Evolutionary conservation across 129 eudicot species (phyloP).

Genomic region (Pulicaria dysenterica): DNA sequence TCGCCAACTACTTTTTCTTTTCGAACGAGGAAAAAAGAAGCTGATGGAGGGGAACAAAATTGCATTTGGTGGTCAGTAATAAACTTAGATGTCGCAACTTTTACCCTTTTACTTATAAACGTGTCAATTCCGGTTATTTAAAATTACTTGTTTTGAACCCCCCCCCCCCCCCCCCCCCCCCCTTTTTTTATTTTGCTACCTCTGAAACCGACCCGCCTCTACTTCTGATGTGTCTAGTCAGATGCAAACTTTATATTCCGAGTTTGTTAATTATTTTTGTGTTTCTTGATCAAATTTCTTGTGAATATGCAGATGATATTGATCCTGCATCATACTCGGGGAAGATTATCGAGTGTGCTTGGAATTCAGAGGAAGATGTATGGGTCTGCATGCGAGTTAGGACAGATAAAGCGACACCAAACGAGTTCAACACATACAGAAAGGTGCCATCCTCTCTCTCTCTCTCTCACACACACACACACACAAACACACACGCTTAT

Average conservation of each 20-base stretch:
- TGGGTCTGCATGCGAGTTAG: conserved; percentile 87
- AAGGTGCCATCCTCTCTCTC: conserved; percentile 49
- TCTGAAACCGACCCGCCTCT: conserved; percentile 8
- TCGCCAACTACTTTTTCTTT: conserved; percentile 69
- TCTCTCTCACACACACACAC: neutral
- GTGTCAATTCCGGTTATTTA: neutral
- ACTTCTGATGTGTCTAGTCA: neutral
- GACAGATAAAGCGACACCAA: conserved; percentile 84
- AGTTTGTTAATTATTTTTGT: neutral
- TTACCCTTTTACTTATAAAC: neutral
- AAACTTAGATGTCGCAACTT: neutral
- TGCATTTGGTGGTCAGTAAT: conserved; percentile 66
- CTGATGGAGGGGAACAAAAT: conserved; percentile 86
- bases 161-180: too few relatives aligned
- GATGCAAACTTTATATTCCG: neutral
- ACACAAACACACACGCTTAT: neutral
- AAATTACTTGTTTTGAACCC: too few relatives aligned
- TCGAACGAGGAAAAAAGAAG: conserved; percentile 84
- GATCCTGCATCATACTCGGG: conserved; percentile 77
- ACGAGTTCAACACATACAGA: conserved; percentile 81
- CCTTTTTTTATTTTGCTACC: neutral
- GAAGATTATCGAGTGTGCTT: conserved; percentile 89
- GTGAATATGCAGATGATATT: conserved; percentile 54
- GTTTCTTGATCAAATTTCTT: conserved; percentile 24
- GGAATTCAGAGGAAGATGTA: conserved; percentile 69